Percentiles rank a stretch among this genome's conserved stretches.
These are phyloP conservation scores for Caryocar brasiliense DNA, from an alignment of 441 rosid species.

Conservation along the genomic window DNA sequence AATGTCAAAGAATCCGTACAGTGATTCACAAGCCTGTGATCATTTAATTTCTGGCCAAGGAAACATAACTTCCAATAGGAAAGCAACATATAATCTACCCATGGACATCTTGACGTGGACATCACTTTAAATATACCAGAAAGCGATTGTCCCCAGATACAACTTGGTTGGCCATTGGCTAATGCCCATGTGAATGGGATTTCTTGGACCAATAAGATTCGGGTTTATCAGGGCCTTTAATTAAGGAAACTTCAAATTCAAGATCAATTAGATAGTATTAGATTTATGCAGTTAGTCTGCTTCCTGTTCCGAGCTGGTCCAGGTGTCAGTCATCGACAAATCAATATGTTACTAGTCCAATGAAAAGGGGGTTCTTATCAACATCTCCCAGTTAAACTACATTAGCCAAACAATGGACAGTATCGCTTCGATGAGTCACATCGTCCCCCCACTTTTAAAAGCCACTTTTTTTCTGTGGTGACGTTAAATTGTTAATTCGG, in stretches of 20 bases:
- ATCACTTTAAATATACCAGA: too few species aligned
- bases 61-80: too few species aligned
- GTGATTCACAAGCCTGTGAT: too few species aligned
- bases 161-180: conserved; percentile 9
- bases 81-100: too few species aligned
- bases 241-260: conserved; percentile 12
- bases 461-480: conserved; percentile 7
- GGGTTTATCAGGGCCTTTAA: conserved; percentile 1
- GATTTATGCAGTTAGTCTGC: neutral
- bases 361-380: neutral
- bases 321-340: conserved; percentile 48
- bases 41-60: too few species aligned
- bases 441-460: neutral
- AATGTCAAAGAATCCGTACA: too few species aligned
- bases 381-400: neutral
- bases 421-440: conserved; percentile 11
- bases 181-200: conserved; percentile 20
- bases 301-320: conserved; percentile 23
- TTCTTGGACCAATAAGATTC: conserved; percentile 21
- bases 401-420: conserved; percentile 7
- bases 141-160: neutral
- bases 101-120: too few species aligned
- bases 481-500: too few species aligned
- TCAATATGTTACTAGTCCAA: conserved; percentile 10
- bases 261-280: conserved; percentile 1